Evolutionary conservation across 768 basidiomycete genomes (phyloP), one percentile per base, ranked within the genome.

Genomic region (Cystobasidium onofrii): DNA sequence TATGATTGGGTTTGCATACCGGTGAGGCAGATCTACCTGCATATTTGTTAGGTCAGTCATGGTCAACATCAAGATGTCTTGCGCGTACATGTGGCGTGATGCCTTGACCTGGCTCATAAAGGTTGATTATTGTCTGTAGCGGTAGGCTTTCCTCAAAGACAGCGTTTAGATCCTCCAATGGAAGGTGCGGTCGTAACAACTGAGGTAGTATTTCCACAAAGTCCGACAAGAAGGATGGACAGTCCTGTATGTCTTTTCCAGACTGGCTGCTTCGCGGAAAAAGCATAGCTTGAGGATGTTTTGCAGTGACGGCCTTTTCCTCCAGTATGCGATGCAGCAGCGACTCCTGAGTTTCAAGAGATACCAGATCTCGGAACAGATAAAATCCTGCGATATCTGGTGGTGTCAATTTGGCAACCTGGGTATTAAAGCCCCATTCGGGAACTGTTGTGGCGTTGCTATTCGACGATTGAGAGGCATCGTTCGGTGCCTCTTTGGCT

Each of bases 1-100:
- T 27, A 97, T 83, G 65, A 98, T 94, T 0, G 91, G 92, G 79
- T 95, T 91, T 7, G 86, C 91, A 78, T 89, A 98, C 17, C 94
- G 86, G 31, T 84, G 82, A 1, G 91, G 85, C 27, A 98, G 84
- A 79, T 98, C 94, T 52, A 98, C 55, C 69, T 71, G 54, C 18
- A 27, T n/a, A 85, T 46, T 4, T 13, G 15, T 15, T 17, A 46
- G 65, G 46, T 31, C 34, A 64, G 12, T 6, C 46, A 9, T 9
- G 10, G 29, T 52, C 10, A 9, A 52, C 18, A 2, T 23, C 9
- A 18, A 6, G 65, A 2, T 54, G 18, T 46, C 31, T n/a, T n/a
- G n/a, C 20, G 15, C 69, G 61, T n/a, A 71, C 75, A 77, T 97
- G 94, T 0, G 91, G 86, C 0, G 87, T 83, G 76, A 98, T 97